Conservation (phyloP, 768 basidiomycete genomes). For the Leucocoprinus birnbaumii region DNA sequence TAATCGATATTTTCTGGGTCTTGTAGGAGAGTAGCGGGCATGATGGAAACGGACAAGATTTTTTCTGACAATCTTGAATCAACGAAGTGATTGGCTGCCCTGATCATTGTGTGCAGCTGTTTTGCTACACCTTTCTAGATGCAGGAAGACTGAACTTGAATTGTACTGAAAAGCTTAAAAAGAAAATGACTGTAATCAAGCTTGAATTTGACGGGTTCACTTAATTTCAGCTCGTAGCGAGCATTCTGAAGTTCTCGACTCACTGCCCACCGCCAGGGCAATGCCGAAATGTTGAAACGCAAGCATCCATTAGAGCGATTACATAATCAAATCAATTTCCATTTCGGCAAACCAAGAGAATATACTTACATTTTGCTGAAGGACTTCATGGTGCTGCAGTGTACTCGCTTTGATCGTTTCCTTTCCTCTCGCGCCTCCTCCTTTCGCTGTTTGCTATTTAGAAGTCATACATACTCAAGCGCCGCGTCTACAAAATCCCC, state of each 20-base stretch:
- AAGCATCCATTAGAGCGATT: too few relatives aligned
- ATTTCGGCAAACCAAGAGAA: background rate
- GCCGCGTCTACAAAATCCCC: background rate
- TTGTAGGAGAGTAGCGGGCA: conserved; percentile 41
- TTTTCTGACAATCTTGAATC: background rate
- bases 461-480: background rate
- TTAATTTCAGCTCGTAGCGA: too few relatives aligned
- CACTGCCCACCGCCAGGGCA: too few relatives aligned
- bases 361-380: background rate
- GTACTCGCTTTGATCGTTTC: conserved; percentile 1
- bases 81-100: conserved; percentile 4
- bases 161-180: too few relatives aligned
- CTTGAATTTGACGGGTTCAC: too few relatives aligned
- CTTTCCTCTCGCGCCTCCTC: background rate
- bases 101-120: conserved; percentile 18
- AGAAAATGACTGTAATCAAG: too few relatives aligned
- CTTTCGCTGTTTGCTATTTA: background rate
- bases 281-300: too few relatives aligned
- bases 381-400: conserved; percentile 1
- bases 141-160: too few relatives aligned
- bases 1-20: conserved; percentile 77
- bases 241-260: too few relatives aligned
- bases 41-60: conserved; percentile 25
- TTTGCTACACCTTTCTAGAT: too few relatives aligned
- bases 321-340: background rate